phyloP scores from a whole-genome alignment of 139 green algal species.

The Microglena sp. region DNA sequence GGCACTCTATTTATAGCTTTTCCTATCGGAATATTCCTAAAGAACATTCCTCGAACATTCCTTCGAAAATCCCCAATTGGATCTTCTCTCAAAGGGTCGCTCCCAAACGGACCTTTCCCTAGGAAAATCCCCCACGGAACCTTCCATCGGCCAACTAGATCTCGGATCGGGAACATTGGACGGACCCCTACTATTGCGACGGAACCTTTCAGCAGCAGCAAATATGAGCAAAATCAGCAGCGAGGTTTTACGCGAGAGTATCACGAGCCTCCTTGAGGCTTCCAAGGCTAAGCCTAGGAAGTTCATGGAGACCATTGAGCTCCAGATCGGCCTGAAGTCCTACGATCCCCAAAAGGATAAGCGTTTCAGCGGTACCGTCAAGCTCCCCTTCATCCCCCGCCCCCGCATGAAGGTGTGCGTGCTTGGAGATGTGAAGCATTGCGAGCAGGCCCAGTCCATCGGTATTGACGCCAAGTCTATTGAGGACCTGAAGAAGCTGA shows the following conservation, averaged over 20 bases:
- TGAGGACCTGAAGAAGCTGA: slow-evolving; percentile 99
- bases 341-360: slow-evolving; percentile 99
- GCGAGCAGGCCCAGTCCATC: slow-evolving; percentile 77
- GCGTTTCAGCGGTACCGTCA: slow-evolving; percentile 97
- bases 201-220: slow-evolving; percentile 25
- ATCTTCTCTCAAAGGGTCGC: too few relatives aligned
- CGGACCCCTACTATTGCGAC: too few relatives aligned
- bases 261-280: slow-evolving; percentile 66
- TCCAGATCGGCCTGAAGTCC: slow-evolving; percentile 99
- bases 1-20: too few relatives aligned
- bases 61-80: too few relatives aligned
- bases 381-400: slow-evolving; percentile 90
- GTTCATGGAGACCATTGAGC: slow-evolving; percentile 97
- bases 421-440: slow-evolving; percentile 96
- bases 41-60: too few relatives aligned
- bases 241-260: slow-evolving; percentile 62
- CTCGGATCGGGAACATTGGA: too few relatives aligned
- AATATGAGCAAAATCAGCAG: slow-evolving; percentile 63
- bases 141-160: too few relatives aligned
- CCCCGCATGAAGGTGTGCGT: slow-evolving; percentile 94
- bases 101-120: too few relatives aligned
- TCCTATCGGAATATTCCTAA: too few relatives aligned
- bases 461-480: slow-evolving; percentile 85
- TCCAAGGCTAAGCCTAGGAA: slow-evolving; percentile 87
- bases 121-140: too few relatives aligned